Conservation (phyloP, 331 rosid genomes). For the Dryas integrifolia region DNA sequence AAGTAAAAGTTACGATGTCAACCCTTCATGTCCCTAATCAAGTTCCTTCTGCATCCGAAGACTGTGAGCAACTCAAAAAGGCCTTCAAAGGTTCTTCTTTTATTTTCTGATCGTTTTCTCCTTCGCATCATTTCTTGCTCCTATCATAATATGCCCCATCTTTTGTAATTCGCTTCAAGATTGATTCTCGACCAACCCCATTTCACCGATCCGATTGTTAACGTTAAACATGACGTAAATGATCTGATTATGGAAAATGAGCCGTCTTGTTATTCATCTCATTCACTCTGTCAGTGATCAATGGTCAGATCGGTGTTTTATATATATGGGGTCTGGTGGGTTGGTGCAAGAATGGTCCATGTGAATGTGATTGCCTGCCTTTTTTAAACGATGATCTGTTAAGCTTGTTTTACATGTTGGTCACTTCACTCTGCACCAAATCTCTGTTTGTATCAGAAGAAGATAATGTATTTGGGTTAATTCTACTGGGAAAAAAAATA, state of each 20-base stretch:
- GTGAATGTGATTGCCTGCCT: not conserved
- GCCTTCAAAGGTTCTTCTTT: slow-evolving; percentile 51
- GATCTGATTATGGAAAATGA: not conserved
- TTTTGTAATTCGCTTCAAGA: not conserved
- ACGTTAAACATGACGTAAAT: not conserved
- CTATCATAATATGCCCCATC: not conserved
- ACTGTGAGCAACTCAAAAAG: slow-evolving; percentile 47
- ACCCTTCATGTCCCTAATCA: slow-evolving; percentile 28
- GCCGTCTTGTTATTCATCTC: not conserved
- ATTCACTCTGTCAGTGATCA: not conserved
- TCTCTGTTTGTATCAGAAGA: not conserved
- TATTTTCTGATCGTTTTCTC: not conserved
- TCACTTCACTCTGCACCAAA: too few species aligned
- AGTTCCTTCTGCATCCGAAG: slow-evolving; percentile 22
- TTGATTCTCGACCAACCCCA: not conserved
- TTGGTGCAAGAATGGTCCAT: not conserved
- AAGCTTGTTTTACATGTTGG: too few species aligned
- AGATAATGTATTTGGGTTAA: too few species aligned
- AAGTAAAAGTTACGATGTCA: slow-evolving; percentile 17
- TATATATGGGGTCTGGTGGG: not conserved
- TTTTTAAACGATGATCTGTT: not conserved
- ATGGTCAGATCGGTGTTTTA: not conserved
- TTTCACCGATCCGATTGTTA: not conserved
- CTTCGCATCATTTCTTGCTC: not conserved
- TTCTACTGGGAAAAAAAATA: not conserved